These are phyloP conservation scores for Linum trigynum DNA, from an alignment of 345 rosid species.

Conservation along the genomic window DNA sequence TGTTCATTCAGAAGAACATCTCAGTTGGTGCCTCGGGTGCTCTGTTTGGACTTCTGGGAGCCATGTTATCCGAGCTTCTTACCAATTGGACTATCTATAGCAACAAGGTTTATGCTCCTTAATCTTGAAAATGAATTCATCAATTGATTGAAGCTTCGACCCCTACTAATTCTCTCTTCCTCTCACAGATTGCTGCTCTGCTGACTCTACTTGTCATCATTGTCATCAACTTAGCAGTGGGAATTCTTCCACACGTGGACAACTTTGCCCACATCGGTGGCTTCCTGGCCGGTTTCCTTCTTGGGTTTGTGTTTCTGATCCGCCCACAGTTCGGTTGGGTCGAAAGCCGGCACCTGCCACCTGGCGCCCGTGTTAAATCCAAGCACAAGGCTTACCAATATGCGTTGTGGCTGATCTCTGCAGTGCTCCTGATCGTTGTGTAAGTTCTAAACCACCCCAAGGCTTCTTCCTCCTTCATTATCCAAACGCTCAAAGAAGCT, in stretches of 20 bases:
- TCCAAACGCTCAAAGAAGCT: neutral
- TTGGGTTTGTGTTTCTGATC: conserved; percentile 68
- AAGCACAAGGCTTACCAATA: conserved; percentile 76
- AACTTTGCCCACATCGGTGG: conserved; percentile 96
- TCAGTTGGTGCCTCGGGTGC: conserved; percentile 99
- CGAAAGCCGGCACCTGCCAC: conserved; percentile 34
- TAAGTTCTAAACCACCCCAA: conserved; percentile 18
- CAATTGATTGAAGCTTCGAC: neutral
- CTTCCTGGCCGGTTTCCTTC: conserved; percentile 60
- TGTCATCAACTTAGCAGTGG: conserved; percentile 61
- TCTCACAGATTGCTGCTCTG: conserved; percentile 69
- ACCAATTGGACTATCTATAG: conserved; percentile 84
- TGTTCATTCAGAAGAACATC: conserved; percentile 55
- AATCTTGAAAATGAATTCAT: neutral
- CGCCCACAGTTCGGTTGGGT: conserved; percentile 93
- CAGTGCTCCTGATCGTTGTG: conserved; percentile 45
- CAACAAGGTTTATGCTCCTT: conserved; percentile 44
- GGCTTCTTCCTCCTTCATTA: neutral
- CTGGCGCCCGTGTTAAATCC: conserved; percentile 41
- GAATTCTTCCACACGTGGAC: conserved; percentile 88
- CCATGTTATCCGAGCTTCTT: conserved; percentile 83
- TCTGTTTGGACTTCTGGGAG: conserved; percentile 94
- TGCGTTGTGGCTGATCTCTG: conserved; percentile 35
- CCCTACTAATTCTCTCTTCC: neutral
- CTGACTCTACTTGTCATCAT: conserved; percentile 51